Evolutionary conservation across 2,329 filamentous ascomycete genomes (phyloP).

Genomic region (Monosporascus sp.): DNA sequence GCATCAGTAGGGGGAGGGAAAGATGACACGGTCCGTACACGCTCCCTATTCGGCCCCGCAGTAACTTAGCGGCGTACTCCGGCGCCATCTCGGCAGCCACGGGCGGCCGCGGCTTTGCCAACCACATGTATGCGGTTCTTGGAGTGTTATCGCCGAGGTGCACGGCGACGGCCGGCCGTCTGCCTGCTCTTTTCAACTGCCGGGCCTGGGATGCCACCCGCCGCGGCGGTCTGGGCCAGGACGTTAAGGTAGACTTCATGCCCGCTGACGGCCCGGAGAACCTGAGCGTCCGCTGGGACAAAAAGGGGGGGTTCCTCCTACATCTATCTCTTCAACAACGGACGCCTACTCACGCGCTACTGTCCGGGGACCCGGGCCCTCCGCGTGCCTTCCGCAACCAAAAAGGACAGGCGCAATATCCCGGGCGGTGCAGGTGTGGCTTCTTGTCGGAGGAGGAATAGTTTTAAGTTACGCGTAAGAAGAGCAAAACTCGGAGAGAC

Average conservation of each 20-base stretch:
- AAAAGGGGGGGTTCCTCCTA: slow-evolving; percentile 9
- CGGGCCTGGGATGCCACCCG: slow-evolving; percentile 10
- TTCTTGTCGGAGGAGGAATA: too few relatives aligned
- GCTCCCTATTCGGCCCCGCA: slow-evolving; percentile 3
- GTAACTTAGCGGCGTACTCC: background rate
- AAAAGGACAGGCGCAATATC: too few relatives aligned
- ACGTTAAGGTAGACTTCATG: slow-evolving; percentile 14
- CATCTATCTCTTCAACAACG: too few relatives aligned
- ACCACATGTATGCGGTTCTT: slow-evolving; percentile 9
- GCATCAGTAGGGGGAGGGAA: background rate
- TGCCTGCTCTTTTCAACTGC: slow-evolving; percentile 7
- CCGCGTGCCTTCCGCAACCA: too few relatives aligned
- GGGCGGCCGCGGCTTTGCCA: slow-evolving; percentile 4
- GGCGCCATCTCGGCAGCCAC: background rate
- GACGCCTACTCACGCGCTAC: too few relatives aligned
- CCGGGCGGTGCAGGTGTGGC: too few relatives aligned
- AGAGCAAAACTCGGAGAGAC: too few relatives aligned
- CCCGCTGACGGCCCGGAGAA: background rate
- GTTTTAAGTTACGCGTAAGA: too few relatives aligned
- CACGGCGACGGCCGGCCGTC: background rate
- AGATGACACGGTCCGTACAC: background rate
- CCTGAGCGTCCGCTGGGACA: slow-evolving; percentile 4
- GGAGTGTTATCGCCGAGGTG: background rate
- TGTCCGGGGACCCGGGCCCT: too few relatives aligned
- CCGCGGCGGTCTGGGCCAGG: slow-evolving; percentile 9